Conservation (phyloP, 1,284 basidiomycete species). For the Ustilago xerochloae region DNA sequence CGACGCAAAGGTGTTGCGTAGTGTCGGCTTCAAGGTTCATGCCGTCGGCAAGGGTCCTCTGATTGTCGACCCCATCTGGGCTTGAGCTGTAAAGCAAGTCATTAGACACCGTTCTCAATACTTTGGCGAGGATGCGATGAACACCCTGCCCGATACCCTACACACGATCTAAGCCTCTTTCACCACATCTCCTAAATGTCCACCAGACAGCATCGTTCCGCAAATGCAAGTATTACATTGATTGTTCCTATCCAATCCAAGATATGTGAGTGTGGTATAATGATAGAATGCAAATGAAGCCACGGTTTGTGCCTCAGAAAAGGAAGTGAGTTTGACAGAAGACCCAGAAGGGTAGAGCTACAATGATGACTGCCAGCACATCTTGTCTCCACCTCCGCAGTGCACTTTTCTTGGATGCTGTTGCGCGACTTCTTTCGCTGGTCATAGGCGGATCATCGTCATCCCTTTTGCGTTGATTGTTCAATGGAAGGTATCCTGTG, state of each 20-base stretch:
- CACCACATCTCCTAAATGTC: not conserved
- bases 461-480: conserved; percentile 22
- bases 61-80: conserved; percentile 65
- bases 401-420: not conserved
- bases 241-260: not conserved
- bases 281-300: not conserved
- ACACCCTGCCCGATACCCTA: conserved; percentile 12
- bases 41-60: conserved; percentile 68
- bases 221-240: conserved; percentile 1
- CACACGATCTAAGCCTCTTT: not conserved
- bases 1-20: conserved; percentile 80
- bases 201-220: not conserved
- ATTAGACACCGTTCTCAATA: too few relatives aligned
- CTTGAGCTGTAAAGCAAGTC: too few relatives aligned
- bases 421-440: not conserved
- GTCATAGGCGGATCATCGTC: conserved; percentile 19
- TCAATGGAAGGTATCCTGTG: conserved; percentile 19
- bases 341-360: conserved; percentile 47
- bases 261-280: not conserved
- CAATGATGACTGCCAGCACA: conserved; percentile 28
- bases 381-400: conserved; percentile 19
- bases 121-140: not conserved
- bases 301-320: conserved; percentile 6
- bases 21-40: conserved; percentile 90
- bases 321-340: conserved; percentile 43